Evolutionary conservation across 2,329 filamentous ascomycete species (phyloP).

Genomic region (Alternaria triticina): DNA sequence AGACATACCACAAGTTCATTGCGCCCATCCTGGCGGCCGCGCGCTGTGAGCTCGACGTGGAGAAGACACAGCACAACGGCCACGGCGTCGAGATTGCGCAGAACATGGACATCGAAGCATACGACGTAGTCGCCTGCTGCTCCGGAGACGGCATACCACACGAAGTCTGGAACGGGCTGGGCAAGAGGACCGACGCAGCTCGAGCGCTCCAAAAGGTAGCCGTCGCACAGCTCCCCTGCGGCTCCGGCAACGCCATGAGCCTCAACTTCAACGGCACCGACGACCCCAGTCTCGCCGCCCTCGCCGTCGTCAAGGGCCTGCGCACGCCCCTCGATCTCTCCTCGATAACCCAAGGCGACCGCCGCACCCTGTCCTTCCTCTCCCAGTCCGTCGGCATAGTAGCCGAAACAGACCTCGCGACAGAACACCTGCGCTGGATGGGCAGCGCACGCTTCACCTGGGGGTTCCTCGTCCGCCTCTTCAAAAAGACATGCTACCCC

Average conservation of each 20-base stretch:
- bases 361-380: constrained; percentile 81
- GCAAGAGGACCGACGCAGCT: constrained; percentile 74
- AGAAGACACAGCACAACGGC: constrained; percentile 72
- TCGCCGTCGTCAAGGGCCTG: constrained; percentile 86
- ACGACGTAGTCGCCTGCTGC: constrained; percentile 85
- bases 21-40: constrained; percentile 85
- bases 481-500: constrained; percentile 80
- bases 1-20: constrained; percentile 75
- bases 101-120: constrained; percentile 76
- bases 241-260: constrained; percentile 92
- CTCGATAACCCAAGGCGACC: constrained; percentile 82
- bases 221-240: constrained; percentile 87
- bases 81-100: constrained; percentile 81
- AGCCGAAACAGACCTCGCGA: constrained; percentile 87
- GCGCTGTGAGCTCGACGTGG: constrained; percentile 75
- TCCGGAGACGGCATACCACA: constrained; percentile 92
- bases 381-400: constrained; percentile 90
- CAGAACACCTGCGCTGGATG: constrained; percentile 93
- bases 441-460: constrained; percentile 83
- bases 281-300: constrained; percentile 74
- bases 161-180: constrained; percentile 94
- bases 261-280: constrained; percentile 86
- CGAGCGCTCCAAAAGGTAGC: constrained; percentile 78
- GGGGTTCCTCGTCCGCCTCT: constrained; percentile 78
- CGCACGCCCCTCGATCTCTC: constrained; percentile 84